A percentile compares a stretch with the other conserved stretches of the same genome.
Evolutionary conservation across 306 rosid genomes (phyloP).

Genomic region (Oxytropis ochrocephala): DNA sequence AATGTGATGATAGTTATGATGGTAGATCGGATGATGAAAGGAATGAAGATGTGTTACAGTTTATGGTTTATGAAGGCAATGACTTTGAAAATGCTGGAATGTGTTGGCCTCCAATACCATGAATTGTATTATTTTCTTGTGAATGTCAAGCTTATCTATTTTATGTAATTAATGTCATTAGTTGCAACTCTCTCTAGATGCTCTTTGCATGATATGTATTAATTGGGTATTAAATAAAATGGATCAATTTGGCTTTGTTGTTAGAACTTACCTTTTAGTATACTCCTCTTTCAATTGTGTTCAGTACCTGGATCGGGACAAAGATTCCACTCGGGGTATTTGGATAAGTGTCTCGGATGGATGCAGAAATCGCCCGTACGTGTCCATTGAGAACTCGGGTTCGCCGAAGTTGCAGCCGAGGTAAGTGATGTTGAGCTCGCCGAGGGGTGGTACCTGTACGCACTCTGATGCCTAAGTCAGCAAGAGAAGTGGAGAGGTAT

Average conservation of each 20-base stretch:
- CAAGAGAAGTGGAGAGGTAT: no score
- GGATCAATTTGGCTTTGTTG: neutral
- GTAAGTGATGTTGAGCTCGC: no score
- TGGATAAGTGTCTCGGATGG: no score
- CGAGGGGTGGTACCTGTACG: no score
- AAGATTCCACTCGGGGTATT: no score
- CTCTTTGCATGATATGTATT: no score
- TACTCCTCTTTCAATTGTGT: no score
- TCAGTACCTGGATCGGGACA: no score
- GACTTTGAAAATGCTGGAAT: conserved; percentile 40
- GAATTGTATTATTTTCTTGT: conserved; percentile 17
- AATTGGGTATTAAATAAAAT: neutral
- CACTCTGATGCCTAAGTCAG: no score
- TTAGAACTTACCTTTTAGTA: neutral
- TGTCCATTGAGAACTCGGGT: no score
- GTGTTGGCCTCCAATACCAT: conserved; percentile 82
- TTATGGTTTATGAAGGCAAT: conserved; percentile 68
- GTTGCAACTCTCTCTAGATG: neutral
- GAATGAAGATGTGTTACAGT: conserved; percentile 61
- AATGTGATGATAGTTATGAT: conserved; percentile 51
- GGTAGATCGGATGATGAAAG: conserved; percentile 73
- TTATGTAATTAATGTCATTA: neutral
- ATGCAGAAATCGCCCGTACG: no score
- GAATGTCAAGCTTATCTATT: conserved; percentile 22
- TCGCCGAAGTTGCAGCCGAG: no score